Base-by-base conservation (phyloP, 2,329 filamentous ascomycete species). In the Bretziella fagacearum region DNA sequence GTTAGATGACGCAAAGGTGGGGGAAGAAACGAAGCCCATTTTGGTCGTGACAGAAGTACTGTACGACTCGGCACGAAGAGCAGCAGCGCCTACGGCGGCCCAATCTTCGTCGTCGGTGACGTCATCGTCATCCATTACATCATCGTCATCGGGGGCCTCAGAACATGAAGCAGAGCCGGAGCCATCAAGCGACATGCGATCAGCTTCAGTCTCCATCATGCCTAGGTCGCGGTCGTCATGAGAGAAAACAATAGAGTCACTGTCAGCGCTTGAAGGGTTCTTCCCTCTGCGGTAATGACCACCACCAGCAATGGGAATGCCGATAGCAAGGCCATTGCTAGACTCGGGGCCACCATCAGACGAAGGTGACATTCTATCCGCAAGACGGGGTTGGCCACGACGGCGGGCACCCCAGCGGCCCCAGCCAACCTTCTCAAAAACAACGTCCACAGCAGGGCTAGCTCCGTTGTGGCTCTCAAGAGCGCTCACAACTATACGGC, bases 401-500 rank as follows among this genome's bases (percentile, higher is more conserved):
- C 76, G 71, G 59, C 78, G 78, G 52, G 87, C 91, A 62, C 93
- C 83, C 89, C 89, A 98, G 54, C 86, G 78, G 51, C 91, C 91
- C 89, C 89, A 96, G 58, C 89, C 89, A 50, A 95, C 85, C 69
- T 96, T 96, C 62, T 93, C 83, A 59, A 93, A 96, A 58, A 80
- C 72, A 56, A 91, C 79, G 55, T 84, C 79, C 54, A 79, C 79
- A 52, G 79, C 69, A 47, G 64, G 63, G 53, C 73, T 73, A 25
- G 26, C 23, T 17, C 39, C 40, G 55, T 73, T 73, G 55, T 83
- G 80, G 56, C 83, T 82, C 65, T 96, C 89, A 54, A 96, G 66
- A 51, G 87, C 89, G 50, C 81, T 82, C n/a, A 95, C 89, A 4
- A 96, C 86, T 50, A 96, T 67, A 61, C 89, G 77, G 56, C 91